Evolutionary conservation across 352 stramenopile species (phyloP), one percentile per base, ranked within the genome.

Genomic region (Phytophthora cryptogea): DNA sequence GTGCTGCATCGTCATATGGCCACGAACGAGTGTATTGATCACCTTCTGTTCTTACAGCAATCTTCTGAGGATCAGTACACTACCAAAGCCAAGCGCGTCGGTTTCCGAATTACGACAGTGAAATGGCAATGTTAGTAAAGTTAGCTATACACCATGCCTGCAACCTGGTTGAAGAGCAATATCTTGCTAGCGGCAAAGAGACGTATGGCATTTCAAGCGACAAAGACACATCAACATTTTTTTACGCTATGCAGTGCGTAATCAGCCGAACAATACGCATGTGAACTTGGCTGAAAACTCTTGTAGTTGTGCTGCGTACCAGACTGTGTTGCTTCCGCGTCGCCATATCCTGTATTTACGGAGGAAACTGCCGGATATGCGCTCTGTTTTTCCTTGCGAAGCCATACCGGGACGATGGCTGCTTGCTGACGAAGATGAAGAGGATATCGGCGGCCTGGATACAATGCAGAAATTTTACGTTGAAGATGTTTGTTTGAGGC

Each of bases 11-110:
- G 54, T 1, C 48, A 66, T 11, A 40, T 59, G 33, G 6, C 40
- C 17, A 53, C 58, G 47, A 32, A 64, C 20, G 56, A 64, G 8
- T 58, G 46, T n/a, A 46, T 52, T 33, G 37, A 63, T 3, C 30
- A 51, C 5, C 11, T 63, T 0, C 47, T 54, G 2, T 59, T 58
- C 2, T 20, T 65, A 3, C 56, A 64, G 23, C 56, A 64, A 13
- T 42, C 46, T 0, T 23, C 46, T 8, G 37, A 58, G 36, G 39
- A 64, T 20, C 6, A 37, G 2, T 63, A 56, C 16, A 2, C 8
- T 3, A 1, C 8, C 0, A 56, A 63, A 16, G 10, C 35, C 3
- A 54, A 54, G 20, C 33, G 54, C 10, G 54, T 62, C 4, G 54
- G n/a, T 0, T 46, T 14, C 36, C 46, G 46, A 4, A n/a, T n/a